These are phyloP conservation scores for Aspergillus homomorphus DNA, from an alignment of 495 filamentous ascomycete species.

Conservation along the genomic window DNA sequence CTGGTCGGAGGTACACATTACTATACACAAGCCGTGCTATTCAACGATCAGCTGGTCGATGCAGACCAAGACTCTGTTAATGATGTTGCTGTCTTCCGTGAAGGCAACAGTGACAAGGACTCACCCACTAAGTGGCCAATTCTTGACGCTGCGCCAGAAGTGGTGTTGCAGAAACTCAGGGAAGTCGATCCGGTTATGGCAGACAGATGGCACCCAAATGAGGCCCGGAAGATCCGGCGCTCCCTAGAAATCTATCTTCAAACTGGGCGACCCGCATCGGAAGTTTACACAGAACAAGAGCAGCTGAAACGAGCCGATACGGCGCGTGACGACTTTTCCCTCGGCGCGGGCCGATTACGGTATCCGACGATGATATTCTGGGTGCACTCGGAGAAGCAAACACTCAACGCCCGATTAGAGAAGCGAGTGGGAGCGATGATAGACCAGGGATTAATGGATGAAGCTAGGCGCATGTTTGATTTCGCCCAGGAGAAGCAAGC, in stretches of 20 bases:
- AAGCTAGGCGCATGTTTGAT: conserved; percentile 62
- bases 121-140: conserved; percentile 59
- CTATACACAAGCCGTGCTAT: conserved; percentile 85
- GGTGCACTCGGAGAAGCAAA: conserved; percentile 70
- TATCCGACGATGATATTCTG: conserved; percentile 75
- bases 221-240: conserved; percentile 81
- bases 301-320: conserved; percentile 26
- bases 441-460: conserved; percentile 62
- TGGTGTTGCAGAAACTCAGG: conserved; percentile 65
- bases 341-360: conserved; percentile 34
- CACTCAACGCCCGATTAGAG: conserved; percentile 67
- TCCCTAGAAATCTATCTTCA: conserved; percentile 86
- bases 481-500: conserved; percentile 46
- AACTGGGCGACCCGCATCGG: conserved; percentile 74
- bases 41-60: conserved; percentile 60
- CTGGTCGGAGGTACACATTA: conserved; percentile 94
- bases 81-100: conserved; percentile 13
- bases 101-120: conserved; percentile 2
- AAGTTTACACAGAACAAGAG: conserved; percentile 80
- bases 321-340: conserved; percentile 11
- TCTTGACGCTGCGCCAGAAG: conserved; percentile 63
- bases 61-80: conserved; percentile 24
- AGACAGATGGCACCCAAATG: conserved; percentile 88
- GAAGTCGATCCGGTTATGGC: conserved; percentile 90
- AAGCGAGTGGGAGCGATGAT: conserved; percentile 81